Conservation (phyloP, 148 eudicot species). For the Silene latifolia region DNA sequence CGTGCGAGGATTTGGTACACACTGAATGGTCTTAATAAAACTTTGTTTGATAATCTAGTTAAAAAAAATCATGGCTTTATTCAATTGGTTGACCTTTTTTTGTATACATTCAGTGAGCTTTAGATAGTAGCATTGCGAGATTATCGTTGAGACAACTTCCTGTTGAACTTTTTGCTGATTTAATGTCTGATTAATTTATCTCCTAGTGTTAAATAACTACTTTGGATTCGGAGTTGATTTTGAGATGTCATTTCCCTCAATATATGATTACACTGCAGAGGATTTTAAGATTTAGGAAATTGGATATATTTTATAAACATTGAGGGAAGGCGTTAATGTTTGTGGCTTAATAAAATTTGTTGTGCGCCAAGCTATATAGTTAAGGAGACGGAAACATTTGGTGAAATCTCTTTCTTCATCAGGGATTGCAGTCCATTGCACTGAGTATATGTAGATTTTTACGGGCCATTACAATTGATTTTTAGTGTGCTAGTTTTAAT, state of each 20-base stretch:
- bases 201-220: neutral
- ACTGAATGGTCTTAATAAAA: neutral
- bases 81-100: neutral
- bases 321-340: neutral
- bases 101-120: neutral
- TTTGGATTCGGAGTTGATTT: no score
- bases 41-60: neutral
- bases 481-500: no score
- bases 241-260: neutral
- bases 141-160: neutral
- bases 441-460: neutral
- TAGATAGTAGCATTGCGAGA: neutral
- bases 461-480: no score
- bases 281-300: neutral
- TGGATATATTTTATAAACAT: neutral
- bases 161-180: neutral
- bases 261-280: neutral
- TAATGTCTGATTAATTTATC: neutral
- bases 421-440: no score
- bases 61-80: neutral
- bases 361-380: no score
- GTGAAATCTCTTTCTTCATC: no score
- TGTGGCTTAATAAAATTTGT: neutral
- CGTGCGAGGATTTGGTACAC: no score
- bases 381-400: no score